phyloP scores from a whole-genome alignment of 228 moss, liverwort and hornwort species.

The Sphagnum magellanicum region DNA sequence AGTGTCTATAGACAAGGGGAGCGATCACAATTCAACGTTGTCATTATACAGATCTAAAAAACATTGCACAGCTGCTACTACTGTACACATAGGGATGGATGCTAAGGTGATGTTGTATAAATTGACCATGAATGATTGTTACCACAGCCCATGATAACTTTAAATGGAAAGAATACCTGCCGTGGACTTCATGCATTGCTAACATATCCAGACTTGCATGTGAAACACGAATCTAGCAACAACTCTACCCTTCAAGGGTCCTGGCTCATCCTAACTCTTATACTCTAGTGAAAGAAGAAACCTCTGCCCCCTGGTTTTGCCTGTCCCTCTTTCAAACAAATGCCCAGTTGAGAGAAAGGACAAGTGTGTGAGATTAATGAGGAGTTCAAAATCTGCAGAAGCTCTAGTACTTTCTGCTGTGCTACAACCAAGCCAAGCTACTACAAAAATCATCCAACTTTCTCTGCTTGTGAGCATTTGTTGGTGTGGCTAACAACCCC shows the following conservation, averaged over 20 bases:
- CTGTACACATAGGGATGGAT: constrained; percentile 42
- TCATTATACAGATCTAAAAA: constrained; percentile 34
- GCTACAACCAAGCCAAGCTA: constrained; percentile 4
- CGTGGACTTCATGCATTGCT: background rate
- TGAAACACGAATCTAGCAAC: background rate
- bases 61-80: constrained; percentile 2
- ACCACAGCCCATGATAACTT: background rate
- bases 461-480: constrained; percentile 22
- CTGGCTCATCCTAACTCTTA: too few species aligned
- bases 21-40: background rate
- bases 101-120: constrained; percentile 16
- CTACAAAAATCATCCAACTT: constrained; percentile 28
- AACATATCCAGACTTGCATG: background rate
- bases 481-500: constrained; percentile 21
- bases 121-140: constrained; percentile 6
- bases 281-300: too few species aligned
- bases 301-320: too few species aligned
- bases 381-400: constrained; percentile 10
- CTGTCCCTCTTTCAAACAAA: background rate
- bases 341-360: background rate
- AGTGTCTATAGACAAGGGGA: too few species aligned
- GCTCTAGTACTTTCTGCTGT: background rate
- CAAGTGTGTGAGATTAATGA: background rate
- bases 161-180: constrained; percentile 1
- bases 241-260: too few species aligned